Evolutionary conservation across 768 basidiomycete species (phyloP), one percentile per base, ranked within the genome.

Genomic region (Leccinum olivaceopallidum): DNA sequence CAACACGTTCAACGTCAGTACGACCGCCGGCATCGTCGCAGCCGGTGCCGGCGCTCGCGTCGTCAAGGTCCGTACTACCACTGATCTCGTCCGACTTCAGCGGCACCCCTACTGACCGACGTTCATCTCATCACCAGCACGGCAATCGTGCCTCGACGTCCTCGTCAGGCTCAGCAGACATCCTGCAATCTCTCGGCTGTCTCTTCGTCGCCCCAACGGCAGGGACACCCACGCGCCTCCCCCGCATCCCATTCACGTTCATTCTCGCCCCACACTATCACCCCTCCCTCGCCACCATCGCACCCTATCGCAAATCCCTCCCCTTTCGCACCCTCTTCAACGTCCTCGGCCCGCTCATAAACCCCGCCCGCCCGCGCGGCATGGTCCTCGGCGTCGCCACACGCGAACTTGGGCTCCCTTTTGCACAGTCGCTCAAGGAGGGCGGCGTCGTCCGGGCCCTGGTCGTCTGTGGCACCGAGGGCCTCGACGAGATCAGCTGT

Each of bases 251-350:
- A 0, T 98, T 99, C 76, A 86, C 87, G 3, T 98, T 96, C 82
- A 88, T 99, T 71, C 87, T 96, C 62, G 97, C 94, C 0, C 89
- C 94, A 0, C 89, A 95, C 71, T 98, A 94, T 75, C 95, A 98
- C 75, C 95, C 95, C 2, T 75, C 89, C 0, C 81, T 98, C 52
- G 92, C 90, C 6, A 76, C 83, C 58, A 81, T 98, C 64, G 90
- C 89, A 0, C 94, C 96, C 0, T 84, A 89, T 69, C 89, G 96
- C 57, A 90, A 89, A 67, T 77, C 86, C 0, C 84, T 98, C 56
- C 94, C 94, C 51, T 98, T 96, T 79, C 89, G 95, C 51, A 98
- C 96, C 9, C 88, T 99, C 79, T 98, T 97, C 83, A 98, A 99
- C 76, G 78, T 95, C 60, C 81, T 98, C 34, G 95, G 97, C 0